Conservation (phyloP, 208 protist species). For the Phytomonas sp. region DNA sequence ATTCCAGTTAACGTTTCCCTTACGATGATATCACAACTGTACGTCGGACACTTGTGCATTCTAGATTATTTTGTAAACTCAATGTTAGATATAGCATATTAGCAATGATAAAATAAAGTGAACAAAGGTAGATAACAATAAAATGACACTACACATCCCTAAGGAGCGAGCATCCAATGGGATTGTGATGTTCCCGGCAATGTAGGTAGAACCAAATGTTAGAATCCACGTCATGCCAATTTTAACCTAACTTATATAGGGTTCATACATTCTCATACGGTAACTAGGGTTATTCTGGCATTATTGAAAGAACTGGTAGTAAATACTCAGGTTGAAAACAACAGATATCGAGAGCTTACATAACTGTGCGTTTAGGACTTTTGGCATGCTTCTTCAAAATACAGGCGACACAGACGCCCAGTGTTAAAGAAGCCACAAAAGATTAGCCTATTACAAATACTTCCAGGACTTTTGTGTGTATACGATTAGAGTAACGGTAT, state of each 20-base stretch:
- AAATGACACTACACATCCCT: slow-evolving; percentile 27
- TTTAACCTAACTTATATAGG: slow-evolving; percentile 48
- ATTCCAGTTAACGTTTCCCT: slow-evolving; percentile 46
- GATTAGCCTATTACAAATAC: slow-evolving; percentile 38
- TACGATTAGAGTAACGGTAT: slow-evolving; percentile 1
- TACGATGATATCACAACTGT: slow-evolving; percentile 43
- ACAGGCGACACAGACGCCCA: slow-evolving; percentile 30
- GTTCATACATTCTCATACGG: slow-evolving; percentile 64
- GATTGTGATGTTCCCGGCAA: slow-evolving; percentile 34
- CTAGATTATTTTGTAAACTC: slow-evolving; percentile 62
- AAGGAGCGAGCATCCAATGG: slow-evolving; percentile 49
- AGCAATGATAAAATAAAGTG: slow-evolving; percentile 48
- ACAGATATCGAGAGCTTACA: slow-evolving; percentile 35
- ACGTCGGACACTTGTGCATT: slow-evolving; percentile 38
- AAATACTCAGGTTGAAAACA: slow-evolving; percentile 65
- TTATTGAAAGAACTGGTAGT: slow-evolving; percentile 44
- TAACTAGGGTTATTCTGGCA: slow-evolving; percentile 44
- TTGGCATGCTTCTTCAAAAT: slow-evolving; percentile 6
- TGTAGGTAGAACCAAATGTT: slow-evolving; percentile 31
- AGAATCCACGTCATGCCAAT: slow-evolving; percentile 58
- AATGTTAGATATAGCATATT: slow-evolving; percentile 51
- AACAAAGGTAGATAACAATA: slow-evolving; percentile 36
- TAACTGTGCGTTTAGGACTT: neutral
- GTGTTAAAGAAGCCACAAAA: slow-evolving; percentile 23
- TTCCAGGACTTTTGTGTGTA: slow-evolving; percentile 36